These are phyloP conservation scores for Mortierella sp. DNA, from an alignment of 371 early-diverging fungal species.

Conservation along the genomic window DNA sequence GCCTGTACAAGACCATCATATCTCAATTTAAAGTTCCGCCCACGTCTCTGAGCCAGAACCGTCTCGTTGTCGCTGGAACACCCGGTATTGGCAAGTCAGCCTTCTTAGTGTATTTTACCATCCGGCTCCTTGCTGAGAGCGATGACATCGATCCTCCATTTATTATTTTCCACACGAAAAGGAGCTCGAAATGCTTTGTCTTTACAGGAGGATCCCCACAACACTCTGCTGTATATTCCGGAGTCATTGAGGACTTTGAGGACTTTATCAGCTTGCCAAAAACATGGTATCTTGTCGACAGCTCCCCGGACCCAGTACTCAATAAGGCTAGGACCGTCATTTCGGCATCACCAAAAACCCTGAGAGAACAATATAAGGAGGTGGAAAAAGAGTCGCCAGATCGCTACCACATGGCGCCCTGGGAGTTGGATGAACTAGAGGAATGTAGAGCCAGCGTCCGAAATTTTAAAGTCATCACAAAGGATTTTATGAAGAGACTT, in stretches of 20 bases:
- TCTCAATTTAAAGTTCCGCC: neutral
- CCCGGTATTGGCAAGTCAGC: conserved; percentile 35
- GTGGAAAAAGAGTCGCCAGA: conserved; percentile 9
- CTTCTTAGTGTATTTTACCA: conserved; percentile 41
- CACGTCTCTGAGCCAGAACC: neutral
- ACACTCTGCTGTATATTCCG: conserved; percentile 12
- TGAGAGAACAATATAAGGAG: neutral
- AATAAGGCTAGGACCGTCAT: conserved; percentile 33
- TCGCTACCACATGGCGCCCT: conserved; percentile 46
- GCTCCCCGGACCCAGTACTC: conserved; percentile 18
- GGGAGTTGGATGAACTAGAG: conserved; percentile 32
- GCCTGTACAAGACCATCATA: neutral
- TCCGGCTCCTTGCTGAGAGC: conserved; percentile 29
- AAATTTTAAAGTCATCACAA: conserved; percentile 15
- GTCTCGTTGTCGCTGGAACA: conserved; percentile 17
- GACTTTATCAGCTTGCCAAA: conserved; percentile 21
- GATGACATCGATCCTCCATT: conserved; percentile 19
- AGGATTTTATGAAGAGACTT: conserved; percentile 22
- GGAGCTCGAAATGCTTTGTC: conserved; percentile 11
- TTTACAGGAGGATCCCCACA: conserved; percentile 28
- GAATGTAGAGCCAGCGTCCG: conserved; percentile 6
- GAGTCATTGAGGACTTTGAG: conserved; percentile 23
- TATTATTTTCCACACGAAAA: conserved; percentile 22
- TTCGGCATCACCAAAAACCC: conserved; percentile 12
- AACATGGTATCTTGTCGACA: conserved; percentile 44